A percentile compares a stretch with the other conserved stretches of the same genome.
These are phyloP conservation scores for Lentinula sp. DNA, from an alignment of 768 basidiomycete genomes.

Conservation along the genomic window DNA sequence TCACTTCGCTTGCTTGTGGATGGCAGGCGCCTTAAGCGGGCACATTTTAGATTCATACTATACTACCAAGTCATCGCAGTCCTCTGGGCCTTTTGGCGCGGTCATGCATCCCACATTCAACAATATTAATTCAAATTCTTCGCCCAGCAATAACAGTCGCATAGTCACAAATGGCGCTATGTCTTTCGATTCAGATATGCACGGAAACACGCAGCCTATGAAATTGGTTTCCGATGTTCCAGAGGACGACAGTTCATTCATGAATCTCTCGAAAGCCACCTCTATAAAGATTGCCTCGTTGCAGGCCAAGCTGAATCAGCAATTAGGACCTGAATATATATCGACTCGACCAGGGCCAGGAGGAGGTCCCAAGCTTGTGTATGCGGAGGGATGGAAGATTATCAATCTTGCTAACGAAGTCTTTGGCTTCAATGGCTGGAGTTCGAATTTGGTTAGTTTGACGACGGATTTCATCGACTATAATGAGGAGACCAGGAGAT, in stretches of 20 bases:
- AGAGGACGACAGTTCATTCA: conserved; percentile 15
- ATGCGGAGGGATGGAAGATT: conserved; percentile 96
- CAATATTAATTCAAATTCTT: neutral
- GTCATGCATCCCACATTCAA: conserved; percentile 1
- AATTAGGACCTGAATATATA: conserved; percentile 92
- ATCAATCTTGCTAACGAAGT: conserved; percentile 98
- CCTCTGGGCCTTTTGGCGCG: conserved; percentile 2
- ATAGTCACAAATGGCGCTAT: conserved; percentile 48
- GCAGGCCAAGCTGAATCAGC: conserved; percentile 78
- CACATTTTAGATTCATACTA: conserved; percentile 2
- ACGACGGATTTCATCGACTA: conserved; percentile 77
- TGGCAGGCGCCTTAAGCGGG: conserved; percentile 6
- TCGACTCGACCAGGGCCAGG: conserved; percentile 86
- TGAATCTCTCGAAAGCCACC: conserved; percentile 54
- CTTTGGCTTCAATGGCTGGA: conserved; percentile 98
- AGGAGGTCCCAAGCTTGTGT: conserved; percentile 82
- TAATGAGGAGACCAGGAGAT: conserved; percentile 60
- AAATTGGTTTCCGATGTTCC: conserved; percentile 10
- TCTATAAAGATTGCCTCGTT: conserved; percentile 62
- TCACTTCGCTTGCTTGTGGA: neutral
- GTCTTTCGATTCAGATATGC: conserved; percentile 57
- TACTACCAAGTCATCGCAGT: neutral
- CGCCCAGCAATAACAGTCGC: neutral
- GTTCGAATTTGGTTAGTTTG: conserved; percentile 68
- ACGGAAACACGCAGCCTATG: conserved; percentile 32